Base-by-base conservation (phyloP, 164 flowering plant genomes). In the Saururus chinensis region DNA sequence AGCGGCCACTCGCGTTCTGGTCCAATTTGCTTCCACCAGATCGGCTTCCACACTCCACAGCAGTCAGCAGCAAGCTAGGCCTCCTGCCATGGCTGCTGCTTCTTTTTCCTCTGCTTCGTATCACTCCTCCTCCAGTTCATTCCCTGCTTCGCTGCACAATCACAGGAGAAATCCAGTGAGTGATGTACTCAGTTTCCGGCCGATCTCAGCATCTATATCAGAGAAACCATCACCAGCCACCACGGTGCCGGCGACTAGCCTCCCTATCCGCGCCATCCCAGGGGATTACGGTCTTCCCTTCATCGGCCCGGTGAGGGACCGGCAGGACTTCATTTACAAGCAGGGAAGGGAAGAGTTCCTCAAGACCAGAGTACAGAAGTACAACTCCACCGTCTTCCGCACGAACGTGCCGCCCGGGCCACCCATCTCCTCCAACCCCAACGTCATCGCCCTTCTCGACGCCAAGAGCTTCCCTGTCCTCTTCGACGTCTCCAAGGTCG, bases 341-440 rank as follows among this genome's bases (percentile, higher is more conserved):
- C 80, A 82, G 68, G 95, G 96, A 0, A 57, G 73, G 19, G 86
- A 85, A 0, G 87, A 81, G 54, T 92, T 66, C 70, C 82, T 89
- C 81, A 79, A 69, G 53, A 79, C 92, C 25, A 71, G 79, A 25
- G 63, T 79, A 19, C 73, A 76, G 40, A 82, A 78, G 42, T 71
- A 87, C 74, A 35, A 74, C 51, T 92, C 98, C 23, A 89, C 95
- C 0, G 88, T 92, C 26, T 87, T 81, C 71, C 61, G 91, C 16
- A 68, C 79, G 67, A 92, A 89, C 80, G 79, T 92, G 84, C 93
- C 96, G 8, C 96, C 98, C 0, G 96, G 95, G 0, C 96, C 90
- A 19, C 65, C 71, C 67, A 82, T 87, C 59, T 58, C 92, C 21
- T 6, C 64, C 13, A 64, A 85, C 68, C 75, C 96, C 0, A 70